Base-by-base conservation (phyloP, 192 early-diverging fungal genomes). In the Podila epigama region DNA sequence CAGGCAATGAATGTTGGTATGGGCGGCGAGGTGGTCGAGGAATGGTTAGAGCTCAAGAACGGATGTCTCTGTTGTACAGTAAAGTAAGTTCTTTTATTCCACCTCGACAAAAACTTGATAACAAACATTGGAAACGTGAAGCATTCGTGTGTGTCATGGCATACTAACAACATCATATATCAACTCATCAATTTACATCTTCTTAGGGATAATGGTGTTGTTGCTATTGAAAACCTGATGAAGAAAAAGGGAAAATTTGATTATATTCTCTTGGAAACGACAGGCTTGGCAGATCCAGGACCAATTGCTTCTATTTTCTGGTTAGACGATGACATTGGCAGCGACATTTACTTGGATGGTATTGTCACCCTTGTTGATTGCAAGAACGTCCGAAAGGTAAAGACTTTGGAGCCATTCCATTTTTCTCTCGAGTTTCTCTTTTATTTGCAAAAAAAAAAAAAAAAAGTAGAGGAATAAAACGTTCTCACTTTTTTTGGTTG, bases 31-130 rank as follows among this genome's bases (percentile, higher is more conserved):
- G 85, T 93, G 63, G 91, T 92, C 20, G 95, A 98, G 58, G 97
- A 98, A 63, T 99, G 98, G 98, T 83, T 99, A 16, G 98, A 99
- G 75, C 82, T 99, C 53, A 87, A 88, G 41, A 99, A 99, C 83
- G 98, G 97, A 0, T 99, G 98, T 73, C 84, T 99, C 51, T 99
- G 98, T 81, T 99, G 98, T 79, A 93, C 96, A 1, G 89, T 98
- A 67, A 98, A 98, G 92, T 94, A 83, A 35, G 84, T 66, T 36
- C 20, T 2, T 63, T 20, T 54, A 3, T 44, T 33, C 15, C 0
- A 29, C n/a, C 25, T 61, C n/a, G 7, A 44, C 15, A n/a, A n/a
- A n/a, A n/a, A n/a, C n/a, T n/a, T n/a, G n/a, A n/a, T n/a, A n/a
- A n/a, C n/a, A n/a, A n/a, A n/a, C n/a, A n/a, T n/a, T n/a, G n/a